Percentiles rank a stretch among this genome's conserved stretches.
phyloP scores from a whole-genome alignment of 768 basidiomycete species.

The Cytidiella melzeri region DNA sequence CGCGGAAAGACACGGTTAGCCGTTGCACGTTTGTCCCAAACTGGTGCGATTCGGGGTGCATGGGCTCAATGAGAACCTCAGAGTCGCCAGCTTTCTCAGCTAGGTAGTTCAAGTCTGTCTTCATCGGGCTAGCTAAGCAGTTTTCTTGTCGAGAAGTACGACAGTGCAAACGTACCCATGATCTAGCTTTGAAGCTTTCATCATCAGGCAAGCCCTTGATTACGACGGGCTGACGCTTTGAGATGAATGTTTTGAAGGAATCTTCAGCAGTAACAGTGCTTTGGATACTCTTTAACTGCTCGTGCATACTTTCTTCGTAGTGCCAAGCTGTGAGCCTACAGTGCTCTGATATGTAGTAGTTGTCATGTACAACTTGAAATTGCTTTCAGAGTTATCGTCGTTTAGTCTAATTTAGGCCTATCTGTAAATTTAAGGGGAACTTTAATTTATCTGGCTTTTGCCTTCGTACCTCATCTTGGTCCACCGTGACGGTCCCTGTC shows the following conservation, averaged over 20 bases:
- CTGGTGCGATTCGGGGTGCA: slow-evolving; percentile 21
- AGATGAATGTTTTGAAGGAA: slow-evolving; percentile 21
- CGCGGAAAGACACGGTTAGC: slow-evolving; percentile 18
- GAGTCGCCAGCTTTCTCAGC: slow-evolving; percentile 19
- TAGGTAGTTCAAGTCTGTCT: slow-evolving; percentile 23
- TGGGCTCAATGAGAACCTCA: slow-evolving; percentile 23
- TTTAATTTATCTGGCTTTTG: too few species aligned
- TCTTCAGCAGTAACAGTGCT: slow-evolving; percentile 13
- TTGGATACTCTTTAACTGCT: slow-evolving; percentile 12
- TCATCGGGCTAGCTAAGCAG: background rate
- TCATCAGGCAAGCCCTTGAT: slow-evolving; percentile 22
- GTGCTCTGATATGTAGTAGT: too few species aligned
- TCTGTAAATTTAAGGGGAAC: too few species aligned
- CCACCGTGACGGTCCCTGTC: too few species aligned
- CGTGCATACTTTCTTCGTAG: too few species aligned
- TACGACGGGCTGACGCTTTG: slow-evolving; percentile 20
- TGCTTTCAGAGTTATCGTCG: background rate
- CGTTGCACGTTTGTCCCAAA: slow-evolving; percentile 25
- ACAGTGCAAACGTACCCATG: slow-evolving; percentile 19
- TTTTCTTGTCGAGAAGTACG: background rate
- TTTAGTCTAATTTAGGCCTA: background rate
- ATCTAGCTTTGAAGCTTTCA: slow-evolving; percentile 16
- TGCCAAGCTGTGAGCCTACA: too few species aligned
- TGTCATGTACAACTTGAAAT: background rate
- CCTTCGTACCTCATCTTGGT: too few species aligned